Evolutionary conservation across 2,329 filamentous ascomycete genomes (phyloP).

Genomic region (Fusarium hostae): DNA sequence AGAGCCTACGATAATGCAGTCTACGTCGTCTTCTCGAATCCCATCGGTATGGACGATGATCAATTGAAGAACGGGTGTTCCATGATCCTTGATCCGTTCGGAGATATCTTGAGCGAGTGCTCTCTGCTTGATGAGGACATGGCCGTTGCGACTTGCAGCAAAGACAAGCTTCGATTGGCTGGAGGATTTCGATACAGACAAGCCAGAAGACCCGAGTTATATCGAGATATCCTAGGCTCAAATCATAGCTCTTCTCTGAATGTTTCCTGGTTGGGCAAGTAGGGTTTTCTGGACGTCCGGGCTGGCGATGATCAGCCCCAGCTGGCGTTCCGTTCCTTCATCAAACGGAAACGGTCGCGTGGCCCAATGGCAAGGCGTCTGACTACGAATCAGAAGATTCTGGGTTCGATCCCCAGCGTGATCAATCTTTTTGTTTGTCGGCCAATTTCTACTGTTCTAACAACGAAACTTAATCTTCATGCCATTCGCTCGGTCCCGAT

Average conservation of each 20-base stretch:
- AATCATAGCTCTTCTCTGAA: background rate
- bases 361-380: slow-evolving; percentile 50
- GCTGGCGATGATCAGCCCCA: background rate
- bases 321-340: background rate
- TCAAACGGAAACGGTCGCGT: slow-evolving; percentile 24
- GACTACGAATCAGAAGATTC: slow-evolving; percentile 51
- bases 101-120: background rate
- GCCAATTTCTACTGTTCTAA: background rate
- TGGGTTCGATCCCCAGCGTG: slow-evolving; percentile 47
- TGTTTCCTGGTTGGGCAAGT: background rate
- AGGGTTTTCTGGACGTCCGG: accelerated
- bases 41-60: background rate
- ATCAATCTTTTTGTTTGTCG: slow-evolving; percentile 15
- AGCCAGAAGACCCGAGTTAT: background rate
- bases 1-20: background rate
- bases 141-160: background rate
- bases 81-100: background rate
- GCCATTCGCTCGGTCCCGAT: background rate
- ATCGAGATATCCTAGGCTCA: background rate
- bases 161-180: background rate
- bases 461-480: background rate
- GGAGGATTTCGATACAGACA: background rate
- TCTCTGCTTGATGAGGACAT: background rate
- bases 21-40: background rate
- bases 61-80: background rate